These are phyloP conservation scores for Helenozyma baotianmanensis DNA, from an alignment of 805 yeast genomes.

Conservation along the genomic window DNA sequence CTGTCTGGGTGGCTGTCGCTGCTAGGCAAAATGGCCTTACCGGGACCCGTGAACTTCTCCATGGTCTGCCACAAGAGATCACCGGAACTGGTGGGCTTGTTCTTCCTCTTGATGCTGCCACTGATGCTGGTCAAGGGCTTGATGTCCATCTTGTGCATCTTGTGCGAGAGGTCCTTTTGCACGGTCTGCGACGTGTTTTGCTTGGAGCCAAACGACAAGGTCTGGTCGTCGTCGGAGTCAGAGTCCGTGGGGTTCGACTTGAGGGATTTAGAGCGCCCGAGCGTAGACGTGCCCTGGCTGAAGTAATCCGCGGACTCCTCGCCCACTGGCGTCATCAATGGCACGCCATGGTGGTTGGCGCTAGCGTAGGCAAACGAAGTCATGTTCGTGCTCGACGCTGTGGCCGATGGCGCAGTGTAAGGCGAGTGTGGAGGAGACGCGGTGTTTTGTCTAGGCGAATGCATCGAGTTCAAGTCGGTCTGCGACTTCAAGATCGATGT, in stretches of 20 bases:
- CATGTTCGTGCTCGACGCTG: conserved; percentile 59
- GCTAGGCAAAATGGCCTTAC: conserved; percentile 71
- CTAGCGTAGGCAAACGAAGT: conserved; percentile 44
- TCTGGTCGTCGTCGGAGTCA: conserved; percentile 44
- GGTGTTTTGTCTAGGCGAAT: conserved; percentile 3
- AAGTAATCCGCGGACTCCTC: conserved; percentile 37
- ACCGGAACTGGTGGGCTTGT: conserved; percentile 32
- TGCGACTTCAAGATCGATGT: conserved; percentile 30
- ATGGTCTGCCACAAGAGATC: conserved; percentile 81
- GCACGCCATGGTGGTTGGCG: conserved; percentile 26
- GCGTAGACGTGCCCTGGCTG: conserved; percentile 22
- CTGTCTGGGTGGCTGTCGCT: conserved; percentile 58
- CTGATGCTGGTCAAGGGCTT: conserved; percentile 34
- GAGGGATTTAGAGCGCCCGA: background rate
- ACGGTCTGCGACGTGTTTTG: conserved; percentile 32
- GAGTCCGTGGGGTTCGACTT: conserved; percentile 16
- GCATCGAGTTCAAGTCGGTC: conserved; percentile 22
- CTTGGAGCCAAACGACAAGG: conserved; percentile 59
- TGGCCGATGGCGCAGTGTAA: conserved; percentile 78
- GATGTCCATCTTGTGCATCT: conserved; percentile 28
- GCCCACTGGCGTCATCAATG: conserved; percentile 36
- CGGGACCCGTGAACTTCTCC: conserved; percentile 80
- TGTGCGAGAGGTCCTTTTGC: conserved; percentile 49
- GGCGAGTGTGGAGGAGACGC: conserved; percentile 49
- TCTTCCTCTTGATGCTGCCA: conserved; percentile 17